A percentile compares a stretch with the other conserved stretches of the same genome.
Conservation (phyloP, 768 basidiomycete genomes). For the Suillus fuscotomentosus region DNA sequence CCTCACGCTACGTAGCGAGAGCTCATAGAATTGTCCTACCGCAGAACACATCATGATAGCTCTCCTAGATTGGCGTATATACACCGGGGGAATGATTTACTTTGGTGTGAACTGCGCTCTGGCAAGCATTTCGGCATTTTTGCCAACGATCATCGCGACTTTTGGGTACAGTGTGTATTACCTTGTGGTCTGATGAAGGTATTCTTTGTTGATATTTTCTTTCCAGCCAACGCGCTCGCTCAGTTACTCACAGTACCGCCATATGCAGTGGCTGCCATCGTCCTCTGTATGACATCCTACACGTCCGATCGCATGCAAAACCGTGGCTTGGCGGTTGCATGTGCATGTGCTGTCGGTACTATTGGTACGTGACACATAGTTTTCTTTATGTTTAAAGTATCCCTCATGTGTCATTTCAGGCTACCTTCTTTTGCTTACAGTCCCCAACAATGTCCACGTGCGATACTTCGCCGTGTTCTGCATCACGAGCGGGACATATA, state of each 20-base stretch:
- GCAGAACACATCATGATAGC: slow-evolving; percentile 63
- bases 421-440: slow-evolving; percentile 61
- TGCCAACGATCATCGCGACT: slow-evolving; percentile 78
- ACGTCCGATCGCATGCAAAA: slow-evolving; percentile 65
- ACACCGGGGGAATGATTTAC: slow-evolving; percentile 69
- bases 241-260: slow-evolving; percentile 82
- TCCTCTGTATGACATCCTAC: slow-evolving; percentile 59
- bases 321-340: slow-evolving; percentile 43
- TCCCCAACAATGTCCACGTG: slow-evolving; percentile 53
- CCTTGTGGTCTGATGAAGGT: neutral
- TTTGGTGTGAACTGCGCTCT: slow-evolving; percentile 76
- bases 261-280: slow-evolving; percentile 66
- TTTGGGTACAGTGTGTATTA: slow-evolving; percentile 63
- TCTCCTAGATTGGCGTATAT: slow-evolving; percentile 70
- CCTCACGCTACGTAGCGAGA: neutral
- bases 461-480: slow-evolving; percentile 79
- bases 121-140: slow-evolving; percentile 78
- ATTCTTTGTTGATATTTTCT: neutral
- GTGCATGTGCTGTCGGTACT: slow-evolving; percentile 28
- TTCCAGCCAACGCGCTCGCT: slow-evolving; percentile 56
- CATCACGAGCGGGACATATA: slow-evolving; percentile 75
- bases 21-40: slow-evolving; percentile 7
- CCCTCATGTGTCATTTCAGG: slow-evolving; percentile 43
- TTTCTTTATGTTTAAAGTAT: slow-evolving; percentile 43
- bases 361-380: slow-evolving; percentile 19